Evolutionary conservation across 352 stramenopile genomes (phyloP).

Genomic region (Phytophthora constricta): DNA sequence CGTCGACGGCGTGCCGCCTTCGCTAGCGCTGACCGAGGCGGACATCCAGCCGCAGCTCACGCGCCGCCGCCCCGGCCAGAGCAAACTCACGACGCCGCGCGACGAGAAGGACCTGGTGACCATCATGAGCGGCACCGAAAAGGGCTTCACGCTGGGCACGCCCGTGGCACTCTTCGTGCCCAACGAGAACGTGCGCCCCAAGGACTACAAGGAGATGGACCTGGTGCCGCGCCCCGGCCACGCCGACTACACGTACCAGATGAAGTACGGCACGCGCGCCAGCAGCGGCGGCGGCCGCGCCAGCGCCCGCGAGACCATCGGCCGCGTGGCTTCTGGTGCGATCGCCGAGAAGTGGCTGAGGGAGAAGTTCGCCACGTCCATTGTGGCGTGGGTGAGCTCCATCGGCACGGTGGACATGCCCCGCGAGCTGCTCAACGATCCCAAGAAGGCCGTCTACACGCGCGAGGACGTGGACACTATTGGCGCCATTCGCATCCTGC

Average conservation of each 20-base stretch:
- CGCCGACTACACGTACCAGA: slow-evolving; percentile 99
- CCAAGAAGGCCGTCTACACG: slow-evolving; percentile 69
- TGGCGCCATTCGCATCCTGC: slow-evolving; percentile 83
- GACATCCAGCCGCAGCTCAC: slow-evolving; percentile 99
- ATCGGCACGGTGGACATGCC: slow-evolving; percentile 90
- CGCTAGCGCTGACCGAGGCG: slow-evolving; percentile 93
- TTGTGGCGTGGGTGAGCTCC: slow-evolving; percentile 91
- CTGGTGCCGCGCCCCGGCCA: slow-evolving; percentile 92
- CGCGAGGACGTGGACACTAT: slow-evolving; percentile 87
- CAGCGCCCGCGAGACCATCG: slow-evolving; percentile 98
- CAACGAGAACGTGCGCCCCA: slow-evolving; percentile 97
- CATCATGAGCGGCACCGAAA: slow-evolving; percentile 97
- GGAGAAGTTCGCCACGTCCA: slow-evolving; percentile 90
- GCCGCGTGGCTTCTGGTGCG: slow-evolving; percentile 96
- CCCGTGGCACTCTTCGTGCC: slow-evolving; percentile 97
- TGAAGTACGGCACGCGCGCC: slow-evolving; percentile 98
- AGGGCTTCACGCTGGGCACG: slow-evolving; percentile 95
- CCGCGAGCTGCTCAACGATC: slow-evolving; percentile 65
- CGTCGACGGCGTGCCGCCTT: slow-evolving; percentile 97
- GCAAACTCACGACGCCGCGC: slow-evolving; percentile 97
- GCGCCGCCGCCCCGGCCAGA: slow-evolving; percentile 96
- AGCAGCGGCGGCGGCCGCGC: slow-evolving; percentile 96
- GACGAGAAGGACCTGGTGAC: slow-evolving; percentile 98
- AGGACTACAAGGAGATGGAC: slow-evolving; percentile 98
- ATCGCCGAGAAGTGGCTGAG: slow-evolving; percentile 97